Conservation (phyloP, 345 rosid genomes). For the Iberis pinnata region DNA sequence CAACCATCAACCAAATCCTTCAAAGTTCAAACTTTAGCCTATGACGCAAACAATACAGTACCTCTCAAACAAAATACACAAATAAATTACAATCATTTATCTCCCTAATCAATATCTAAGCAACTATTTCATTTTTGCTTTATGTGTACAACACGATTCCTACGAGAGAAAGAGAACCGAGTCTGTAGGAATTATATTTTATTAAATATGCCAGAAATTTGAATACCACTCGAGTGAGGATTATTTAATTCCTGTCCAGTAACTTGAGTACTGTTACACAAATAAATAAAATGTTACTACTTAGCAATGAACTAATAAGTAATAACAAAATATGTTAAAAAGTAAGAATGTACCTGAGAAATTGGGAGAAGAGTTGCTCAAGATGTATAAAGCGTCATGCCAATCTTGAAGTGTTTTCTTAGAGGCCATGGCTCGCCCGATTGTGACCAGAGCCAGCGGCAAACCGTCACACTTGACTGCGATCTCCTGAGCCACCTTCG, state of each 20-base stretch:
- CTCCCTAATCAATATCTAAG: too few relatives aligned
- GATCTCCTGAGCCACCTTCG: constrained; percentile 27
- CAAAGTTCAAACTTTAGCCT: too few relatives aligned
- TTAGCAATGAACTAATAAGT: neutral
- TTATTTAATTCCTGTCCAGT: constrained; percentile 27
- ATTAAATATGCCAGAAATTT: neutral
- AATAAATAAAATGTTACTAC: neutral
- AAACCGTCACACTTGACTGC: constrained; percentile 29
- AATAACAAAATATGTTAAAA: neutral
- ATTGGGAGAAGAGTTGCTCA: constrained; percentile 34
- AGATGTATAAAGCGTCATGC: constrained; percentile 32
- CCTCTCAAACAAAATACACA: too few relatives aligned
- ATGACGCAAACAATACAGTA: too few relatives aligned
- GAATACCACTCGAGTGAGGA: constrained; percentile 15
- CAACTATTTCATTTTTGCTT: too few relatives aligned
- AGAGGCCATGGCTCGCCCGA: constrained; percentile 34
- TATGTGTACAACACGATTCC: too few relatives aligned
- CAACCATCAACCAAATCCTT: too few relatives aligned
- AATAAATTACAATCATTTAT: too few relatives aligned
- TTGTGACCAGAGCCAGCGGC: constrained; percentile 33
- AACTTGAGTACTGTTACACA: constrained; percentile 31
- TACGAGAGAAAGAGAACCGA: too few relatives aligned
- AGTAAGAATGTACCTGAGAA: constrained; percentile 26
- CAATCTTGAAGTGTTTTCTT: constrained; percentile 33
- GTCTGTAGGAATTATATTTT: too few relatives aligned